Conservation (phyloP, 805 yeast genomes). For the Ogataea pignaliae region DNA sequence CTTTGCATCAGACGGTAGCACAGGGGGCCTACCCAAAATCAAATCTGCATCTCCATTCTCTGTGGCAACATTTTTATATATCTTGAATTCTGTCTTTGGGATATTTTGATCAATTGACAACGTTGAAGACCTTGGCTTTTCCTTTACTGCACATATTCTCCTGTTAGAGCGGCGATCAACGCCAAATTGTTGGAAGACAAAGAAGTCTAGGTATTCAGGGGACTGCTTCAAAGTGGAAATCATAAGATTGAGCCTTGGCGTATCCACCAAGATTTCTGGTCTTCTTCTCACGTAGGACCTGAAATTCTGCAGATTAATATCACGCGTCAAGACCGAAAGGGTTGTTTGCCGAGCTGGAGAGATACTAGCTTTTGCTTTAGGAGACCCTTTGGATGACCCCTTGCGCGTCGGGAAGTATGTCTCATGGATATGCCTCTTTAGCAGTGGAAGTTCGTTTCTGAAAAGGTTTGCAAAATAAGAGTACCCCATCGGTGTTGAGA, state of each 20-base stretch:
- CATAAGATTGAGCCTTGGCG: background rate
- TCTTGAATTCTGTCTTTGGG: background rate
- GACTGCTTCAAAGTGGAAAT: background rate
- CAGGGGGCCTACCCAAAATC: background rate
- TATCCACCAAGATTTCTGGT: background rate
- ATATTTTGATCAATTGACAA: background rate
- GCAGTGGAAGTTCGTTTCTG: too few relatives aligned
- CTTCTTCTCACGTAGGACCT: too few relatives aligned
- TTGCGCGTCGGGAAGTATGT: too few relatives aligned
- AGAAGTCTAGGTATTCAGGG: conserved; percentile 6
- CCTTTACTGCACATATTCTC: background rate
- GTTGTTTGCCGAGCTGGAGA: too few relatives aligned
- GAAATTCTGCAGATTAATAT: too few relatives aligned
- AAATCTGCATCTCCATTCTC: background rate
- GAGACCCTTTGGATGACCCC: too few relatives aligned
- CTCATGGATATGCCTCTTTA: too few relatives aligned
- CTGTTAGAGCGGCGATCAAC: conserved; percentile 1
- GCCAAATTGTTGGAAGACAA: conserved; percentile 3
- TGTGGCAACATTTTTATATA: background rate
- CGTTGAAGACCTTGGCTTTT: background rate
- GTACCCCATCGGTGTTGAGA: background rate
- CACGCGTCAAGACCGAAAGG: too few relatives aligned
- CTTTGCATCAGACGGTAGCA: too few relatives aligned
- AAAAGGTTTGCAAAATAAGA: too few relatives aligned
- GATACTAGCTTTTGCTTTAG: too few relatives aligned